Conservation (phyloP, 2,329 filamentous ascomycete species). For the Penicillium sclerotigenum region DNA sequence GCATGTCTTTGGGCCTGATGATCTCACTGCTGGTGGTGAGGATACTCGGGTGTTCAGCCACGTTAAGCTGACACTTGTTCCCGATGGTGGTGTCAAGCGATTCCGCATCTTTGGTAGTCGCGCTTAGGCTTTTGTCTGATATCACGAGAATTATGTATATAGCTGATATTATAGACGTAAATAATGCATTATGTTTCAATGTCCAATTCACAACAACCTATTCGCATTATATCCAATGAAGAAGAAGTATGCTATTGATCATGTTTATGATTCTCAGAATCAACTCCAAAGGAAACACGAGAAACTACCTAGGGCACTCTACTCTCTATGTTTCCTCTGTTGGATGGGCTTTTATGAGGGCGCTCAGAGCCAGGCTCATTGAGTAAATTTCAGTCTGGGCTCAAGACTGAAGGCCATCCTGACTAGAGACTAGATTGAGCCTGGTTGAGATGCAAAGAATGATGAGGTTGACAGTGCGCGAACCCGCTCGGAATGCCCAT, state of each 20-base stretch:
- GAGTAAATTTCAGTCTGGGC: no score
- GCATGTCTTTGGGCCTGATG: conserved; percentile 39
- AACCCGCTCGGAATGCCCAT: no score
- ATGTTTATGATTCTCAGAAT: not conserved
- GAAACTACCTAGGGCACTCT: not conserved
- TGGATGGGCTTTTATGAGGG: no score
- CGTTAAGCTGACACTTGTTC: conserved; percentile 87
- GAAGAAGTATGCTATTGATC: not conserved
- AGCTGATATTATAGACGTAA: not conserved
- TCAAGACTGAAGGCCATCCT: no score
- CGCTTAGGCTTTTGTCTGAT: not conserved
- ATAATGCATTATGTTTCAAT: not conserved
- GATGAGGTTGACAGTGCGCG: no score
- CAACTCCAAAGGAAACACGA: not conserved
- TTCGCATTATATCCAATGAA: not conserved
- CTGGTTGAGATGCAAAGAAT: no score
- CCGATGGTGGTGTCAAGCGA: conserved; percentile 88
- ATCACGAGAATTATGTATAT: conserved; percentile 2
- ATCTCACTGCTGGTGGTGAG: conserved; percentile 48
- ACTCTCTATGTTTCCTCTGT: no score
- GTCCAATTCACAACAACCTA: no score
- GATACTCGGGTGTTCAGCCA: conserved; percentile 69
- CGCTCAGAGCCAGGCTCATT: no score
- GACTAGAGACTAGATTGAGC: no score
- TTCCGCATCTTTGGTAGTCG: conserved; percentile 72